Percentiles rank a stretch among this genome's conserved stretches.
Conservation (phyloP, 2,329 filamentous ascomycete genomes). For the Graphilbum ipis-grandicollis region DNA sequence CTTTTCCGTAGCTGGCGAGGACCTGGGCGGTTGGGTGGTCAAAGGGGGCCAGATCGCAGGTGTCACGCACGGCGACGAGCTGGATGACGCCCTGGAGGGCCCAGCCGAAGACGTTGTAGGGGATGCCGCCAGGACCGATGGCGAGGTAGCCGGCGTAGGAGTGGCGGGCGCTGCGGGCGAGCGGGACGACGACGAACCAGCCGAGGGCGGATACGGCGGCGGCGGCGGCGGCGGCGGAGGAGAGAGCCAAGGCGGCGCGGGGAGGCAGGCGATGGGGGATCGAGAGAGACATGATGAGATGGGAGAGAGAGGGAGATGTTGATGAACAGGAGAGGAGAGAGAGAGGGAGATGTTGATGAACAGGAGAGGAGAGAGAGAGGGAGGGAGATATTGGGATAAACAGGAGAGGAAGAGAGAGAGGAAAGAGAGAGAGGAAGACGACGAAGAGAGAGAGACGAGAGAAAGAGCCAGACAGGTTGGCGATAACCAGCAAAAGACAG, state of each 20-base stretch:
- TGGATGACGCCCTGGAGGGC: slow-evolving; percentile 16
- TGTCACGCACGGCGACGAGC: slow-evolving; percentile 17
- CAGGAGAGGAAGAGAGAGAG: too few species aligned
- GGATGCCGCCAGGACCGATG: slow-evolving; percentile 25
- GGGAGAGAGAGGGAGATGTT: too few species aligned
- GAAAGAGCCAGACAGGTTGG: too few species aligned
- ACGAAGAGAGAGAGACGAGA: too few species aligned
- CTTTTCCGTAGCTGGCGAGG: slow-evolving; percentile 1
- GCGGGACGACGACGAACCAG: slow-evolving; percentile 1
- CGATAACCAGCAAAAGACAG: too few species aligned
- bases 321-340: too few species aligned
- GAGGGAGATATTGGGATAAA: too few species aligned
- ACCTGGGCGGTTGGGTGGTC: slow-evolving; percentile 7
- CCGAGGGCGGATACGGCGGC: slow-evolving; percentile 4
- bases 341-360: too few species aligned
- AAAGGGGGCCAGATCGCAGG: slow-evolving; percentile 14
- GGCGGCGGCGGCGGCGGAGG: background rate
- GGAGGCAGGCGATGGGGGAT: background rate
- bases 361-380: too few species aligned
- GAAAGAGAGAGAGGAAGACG: background rate
- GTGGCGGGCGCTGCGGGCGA: slow-evolving; percentile 11
- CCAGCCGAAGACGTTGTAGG: slow-evolving; percentile 24
- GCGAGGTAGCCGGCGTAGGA: slow-evolving; percentile 23
- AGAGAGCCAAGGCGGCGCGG: background rate
- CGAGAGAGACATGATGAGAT: too few species aligned